phyloP scores from a whole-genome alignment of 176 grass and related monocot species.

The Miscanthus lutarioriparius region DNA sequence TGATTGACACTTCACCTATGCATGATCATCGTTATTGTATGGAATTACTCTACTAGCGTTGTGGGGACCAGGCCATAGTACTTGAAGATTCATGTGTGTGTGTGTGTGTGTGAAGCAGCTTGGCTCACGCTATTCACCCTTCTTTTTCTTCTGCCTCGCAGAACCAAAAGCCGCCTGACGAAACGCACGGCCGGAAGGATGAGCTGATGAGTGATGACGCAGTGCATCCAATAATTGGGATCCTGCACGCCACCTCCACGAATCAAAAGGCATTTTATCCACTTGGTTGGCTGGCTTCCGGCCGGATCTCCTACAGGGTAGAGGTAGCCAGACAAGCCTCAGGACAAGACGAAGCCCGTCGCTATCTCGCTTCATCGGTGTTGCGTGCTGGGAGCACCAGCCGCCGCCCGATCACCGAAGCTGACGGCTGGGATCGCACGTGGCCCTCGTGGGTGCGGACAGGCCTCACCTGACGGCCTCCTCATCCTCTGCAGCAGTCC shows the following conservation, averaged over 20 bases:
- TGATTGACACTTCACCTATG: not conserved
- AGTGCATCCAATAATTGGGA: constrained; percentile 26
- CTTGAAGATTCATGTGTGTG: not conserved
- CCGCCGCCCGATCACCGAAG: not conserved
- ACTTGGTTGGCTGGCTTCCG: constrained; percentile 6
- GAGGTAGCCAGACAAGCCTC: not conserved
- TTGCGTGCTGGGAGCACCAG: not conserved
- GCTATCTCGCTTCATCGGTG: not conserved
- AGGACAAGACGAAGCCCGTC: not conserved
- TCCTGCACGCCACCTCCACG: not conserved
- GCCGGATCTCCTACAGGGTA: not conserved
- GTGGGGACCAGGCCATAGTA: not conserved
- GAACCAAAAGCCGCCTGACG: constrained; percentile 14
- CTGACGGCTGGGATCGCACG: constrained; percentile 11
- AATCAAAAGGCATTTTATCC: not conserved
- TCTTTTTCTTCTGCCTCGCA: constrained; percentile 4
- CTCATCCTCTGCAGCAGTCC: not conserved
- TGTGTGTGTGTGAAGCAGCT: not conserved
- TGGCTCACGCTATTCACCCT: constrained; percentile 7
- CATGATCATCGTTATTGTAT: not conserved
- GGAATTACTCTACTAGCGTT: not conserved
- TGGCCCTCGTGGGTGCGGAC: not conserved
- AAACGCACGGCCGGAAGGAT: not conserved
- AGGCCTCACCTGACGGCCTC: not conserved
- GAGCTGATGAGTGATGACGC: constrained; percentile 23